phyloP scores from a whole-genome alignment of 1,284 basidiomycete species.

The Agroathelia rolfsii region DNA sequence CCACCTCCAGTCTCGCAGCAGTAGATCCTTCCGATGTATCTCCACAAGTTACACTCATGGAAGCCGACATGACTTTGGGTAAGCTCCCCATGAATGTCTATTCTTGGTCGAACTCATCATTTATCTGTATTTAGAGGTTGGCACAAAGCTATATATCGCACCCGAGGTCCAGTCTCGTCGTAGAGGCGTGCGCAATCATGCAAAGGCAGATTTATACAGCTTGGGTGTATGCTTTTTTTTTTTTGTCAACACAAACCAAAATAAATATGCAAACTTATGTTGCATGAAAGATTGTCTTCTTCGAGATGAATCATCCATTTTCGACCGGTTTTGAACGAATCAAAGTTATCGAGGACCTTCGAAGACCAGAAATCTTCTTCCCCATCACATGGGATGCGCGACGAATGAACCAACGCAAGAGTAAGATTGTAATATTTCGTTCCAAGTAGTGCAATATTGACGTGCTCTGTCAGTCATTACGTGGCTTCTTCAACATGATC shows the following conservation, averaged over 20 bases:
- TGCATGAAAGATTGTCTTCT: slow-evolving; percentile 79
- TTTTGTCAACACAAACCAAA: slow-evolving; percentile 1
- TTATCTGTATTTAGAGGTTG: slow-evolving; percentile 53
- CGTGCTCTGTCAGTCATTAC: slow-evolving; percentile 51
- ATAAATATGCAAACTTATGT: slow-evolving; percentile 5
- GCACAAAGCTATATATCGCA: slow-evolving; percentile 88
- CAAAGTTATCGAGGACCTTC: slow-evolving; percentile 69
- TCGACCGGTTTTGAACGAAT: slow-evolving; percentile 84
- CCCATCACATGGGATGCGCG: slow-evolving; percentile 66
- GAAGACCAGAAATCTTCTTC: slow-evolving; percentile 67
- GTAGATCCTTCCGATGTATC: slow-evolving; percentile 61
- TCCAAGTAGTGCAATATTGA: slow-evolving; percentile 8
- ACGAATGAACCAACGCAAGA: slow-evolving; percentile 55
- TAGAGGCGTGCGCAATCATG: slow-evolving; percentile 58
- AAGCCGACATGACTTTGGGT: slow-evolving; percentile 72
- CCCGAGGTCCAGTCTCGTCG: slow-evolving; percentile 71
- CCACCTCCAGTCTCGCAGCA: slow-evolving; percentile 72
- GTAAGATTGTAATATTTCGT: slow-evolving; percentile 27
- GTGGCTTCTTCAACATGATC: slow-evolving; percentile 78
- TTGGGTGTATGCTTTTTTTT: slow-evolving; percentile 52
- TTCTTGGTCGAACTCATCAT: slow-evolving; percentile 1
- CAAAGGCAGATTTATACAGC: slow-evolving; percentile 93
- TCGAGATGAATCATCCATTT: slow-evolving; percentile 92
- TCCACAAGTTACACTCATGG: slow-evolving; percentile 30
- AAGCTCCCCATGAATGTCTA: slow-evolving; percentile 9